Base-by-base conservation (phyloP, 2,329 filamentous ascomycete genomes). In the Fulvia fulva region DNA sequence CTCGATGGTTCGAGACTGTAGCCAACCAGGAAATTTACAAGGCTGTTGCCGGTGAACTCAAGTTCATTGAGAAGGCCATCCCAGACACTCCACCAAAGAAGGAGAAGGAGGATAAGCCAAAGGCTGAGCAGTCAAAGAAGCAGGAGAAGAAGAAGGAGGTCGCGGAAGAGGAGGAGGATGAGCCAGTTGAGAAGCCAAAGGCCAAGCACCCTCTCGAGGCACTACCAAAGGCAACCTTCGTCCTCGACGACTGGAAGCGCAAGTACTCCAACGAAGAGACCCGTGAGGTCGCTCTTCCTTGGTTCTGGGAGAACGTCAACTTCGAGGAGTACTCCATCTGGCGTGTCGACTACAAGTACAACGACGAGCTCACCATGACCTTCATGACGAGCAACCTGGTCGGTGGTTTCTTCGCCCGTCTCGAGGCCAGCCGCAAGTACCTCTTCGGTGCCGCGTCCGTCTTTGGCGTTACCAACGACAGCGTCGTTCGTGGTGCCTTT, bases 301-400 rank as follows among this genome's bases (percentile, higher is more conserved):
- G 89, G 89, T 97, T 99, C 87, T 99, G 93, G 93, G 87, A 97
- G 81, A 91, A 95, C 78, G 85, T 86, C 79, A 93, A 94, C 74
- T 87, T 94, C 70, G 88, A 91, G 66, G 94, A 99, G 80, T 99
- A 94, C 86, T 96, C 91, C 57, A 80, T 99, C 77, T 99, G 91
- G 91, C 87, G 86, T 77, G 81, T 92, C 70, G 88, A 92, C 80
- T 99, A 96, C 87, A 97, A 96, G 87, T 99, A 99, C 85, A 96
- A 97, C 80, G 87, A 96, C 62, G 94, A 99, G 87, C 85, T 99
- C 68, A 97, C 91, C 74, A 82, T 94, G 78, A 89, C 89, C 74
- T 99, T 99, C 89, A 99, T 99, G 94, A 93, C 91, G 70, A 90
- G 89, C 84, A 99, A 99, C 86, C 82, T 97, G 78, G 93, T 99